Evolutionary conservation across 108 stramenopile genomes (phyloP), one percentile per base, ranked within the genome.

Genomic region (Fistulifera pelliculosa): DNA sequence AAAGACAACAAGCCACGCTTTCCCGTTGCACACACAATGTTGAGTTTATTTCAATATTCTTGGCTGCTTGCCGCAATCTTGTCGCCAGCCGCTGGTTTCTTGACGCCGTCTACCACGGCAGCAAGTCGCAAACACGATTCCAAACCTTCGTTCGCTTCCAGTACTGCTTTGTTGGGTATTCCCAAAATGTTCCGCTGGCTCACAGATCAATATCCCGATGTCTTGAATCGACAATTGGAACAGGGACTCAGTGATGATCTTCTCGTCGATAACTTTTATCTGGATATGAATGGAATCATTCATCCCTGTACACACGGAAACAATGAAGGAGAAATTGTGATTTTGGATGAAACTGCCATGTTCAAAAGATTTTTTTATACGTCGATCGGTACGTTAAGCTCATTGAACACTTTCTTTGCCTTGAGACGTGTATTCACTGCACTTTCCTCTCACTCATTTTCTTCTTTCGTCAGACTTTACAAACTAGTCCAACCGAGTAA

Each of bases 181-280:
- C 98, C 97, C 15, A 98, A 99, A 86, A 98, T 99, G 87, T 99
- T 97, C 74, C 92, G 99, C 38, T 99, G 99, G 99, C 64, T 98
- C 40, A 94, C 94, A 2, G 99, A 99, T 68, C 91, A 97, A 61
- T 99, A 98, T 75, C 97, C 97, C 50, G 77, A 89, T 67, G 82
- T 90, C 39, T 83, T 98, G 63, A 98, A 96, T 70, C 76, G 88
- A 51, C 81, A 92, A 25, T 75, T 98, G 22, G 65, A 58, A 41
- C 85, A 94, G 55, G 80, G 85, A 43, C 56, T 86, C 19, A 44
- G 56, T 12, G 51, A 41, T 58, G 72, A 76, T 53, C 26, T 66
- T 1, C 26, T 52, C n/a, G 81, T 94, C 6, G 93, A 94, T 70
- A 95, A 94, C 71, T 93, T 99, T 47, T 99, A 99, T 71, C 71